Evolutionary conservation across 2,329 filamentous ascomycete species (phyloP), one percentile per base, ranked within the genome.

Genomic region (Ceratocystis smalleyi): DNA sequence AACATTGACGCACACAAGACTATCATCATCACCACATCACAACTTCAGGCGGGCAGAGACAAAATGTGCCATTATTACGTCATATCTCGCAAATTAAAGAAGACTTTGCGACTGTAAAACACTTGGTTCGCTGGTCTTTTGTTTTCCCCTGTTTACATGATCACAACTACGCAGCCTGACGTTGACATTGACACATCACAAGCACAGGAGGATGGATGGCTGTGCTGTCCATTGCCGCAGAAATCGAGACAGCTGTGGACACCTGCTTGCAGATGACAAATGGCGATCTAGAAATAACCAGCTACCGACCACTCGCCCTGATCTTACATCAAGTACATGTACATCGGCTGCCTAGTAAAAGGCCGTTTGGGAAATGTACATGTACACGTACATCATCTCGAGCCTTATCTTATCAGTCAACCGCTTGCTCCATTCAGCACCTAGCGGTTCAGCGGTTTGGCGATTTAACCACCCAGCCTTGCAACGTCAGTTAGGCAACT

Each of bases 131-230:
- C 12, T 10, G 47, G 1, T 4, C 8, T 8, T 49, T 49, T 49
- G 17, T 49, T 22, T 22, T 49, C 47, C 17, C 19, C 17, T 24
- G 47, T 49, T 49, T 19, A 49, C 47, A 49, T 19, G 8, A 49
- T 24, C 27, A 30, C 51, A 55, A 55, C 1, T 27, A 55, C n/a
- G 22, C 47, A 49, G 47, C 47, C 47, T 49, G 47, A 49, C 19
- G 22, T 47, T 47, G 49, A 32, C 51, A 27, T 55, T 55, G 27
- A 55, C 51, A 55, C 51, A 27, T 55, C 51, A 55, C 51, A 55
- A 17, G 51, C 51, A 49, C 17, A 49, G 19, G 47, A 24, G 47
- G 22, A 51, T 51, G 22, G 22, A 51, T 24, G 24, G 8, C 47
- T 49, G 47, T 22, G n/a, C 22, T 40, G 35, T 40, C 12, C 35